These are phyloP conservation scores for Boletus vermiculosoides DNA, from an alignment of 768 basidiomycete species.

Conservation along the genomic window DNA sequence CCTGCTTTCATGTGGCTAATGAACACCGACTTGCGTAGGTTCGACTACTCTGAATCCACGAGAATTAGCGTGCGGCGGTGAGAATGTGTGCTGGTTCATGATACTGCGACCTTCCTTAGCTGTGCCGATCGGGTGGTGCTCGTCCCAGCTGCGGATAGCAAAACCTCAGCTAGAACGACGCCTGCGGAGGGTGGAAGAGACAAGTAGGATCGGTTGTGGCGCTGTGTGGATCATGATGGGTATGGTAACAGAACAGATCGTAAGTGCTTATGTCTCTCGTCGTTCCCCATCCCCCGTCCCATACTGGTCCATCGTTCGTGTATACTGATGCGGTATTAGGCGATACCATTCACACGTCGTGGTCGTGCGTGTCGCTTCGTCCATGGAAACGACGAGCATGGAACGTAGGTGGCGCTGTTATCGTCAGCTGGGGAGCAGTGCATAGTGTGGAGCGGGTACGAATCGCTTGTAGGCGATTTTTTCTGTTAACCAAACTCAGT, in stretches of 20 bases:
- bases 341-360: no score
- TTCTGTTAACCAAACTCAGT: background rate
- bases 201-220: background rate
- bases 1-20: no score
- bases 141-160: no score
- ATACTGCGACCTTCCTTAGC: no score
- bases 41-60: no score
- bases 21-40: no score
- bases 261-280: background rate
- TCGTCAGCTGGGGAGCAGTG: background rate
- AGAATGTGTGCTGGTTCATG: no score
- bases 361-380: background rate
- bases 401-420: background rate
- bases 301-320: background rate
- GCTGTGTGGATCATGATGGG: no score
- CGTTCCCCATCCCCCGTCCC: background rate
- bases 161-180: no score
- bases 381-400: background rate
- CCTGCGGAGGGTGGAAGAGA: no score
- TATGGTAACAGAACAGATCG: slow-evolving; percentile 1
- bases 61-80: no score
- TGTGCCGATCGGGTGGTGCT: no score
- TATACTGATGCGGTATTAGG: background rate
- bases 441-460: background rate
- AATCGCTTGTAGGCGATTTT: background rate